Evolutionary conservation across 1,284 basidiomycete species (phyloP).

Genomic region (Termitomyces sp.): DNA sequence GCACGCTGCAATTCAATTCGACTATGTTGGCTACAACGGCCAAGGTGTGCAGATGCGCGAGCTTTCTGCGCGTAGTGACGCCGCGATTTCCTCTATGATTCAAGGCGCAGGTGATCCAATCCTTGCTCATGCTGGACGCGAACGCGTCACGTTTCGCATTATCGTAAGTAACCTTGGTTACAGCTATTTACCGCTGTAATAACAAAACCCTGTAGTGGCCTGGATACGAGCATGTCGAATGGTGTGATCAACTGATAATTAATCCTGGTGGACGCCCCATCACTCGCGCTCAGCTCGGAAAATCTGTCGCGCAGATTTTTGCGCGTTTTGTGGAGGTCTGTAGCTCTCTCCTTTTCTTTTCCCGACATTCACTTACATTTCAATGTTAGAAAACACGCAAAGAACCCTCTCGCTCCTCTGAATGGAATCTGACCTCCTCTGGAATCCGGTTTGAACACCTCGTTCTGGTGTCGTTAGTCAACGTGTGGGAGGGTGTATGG

Average conservation of each 20-base stretch:
- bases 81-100: conserved; percentile 31
- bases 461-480: conserved; percentile 34
- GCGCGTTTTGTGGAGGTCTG: conserved; percentile 24
- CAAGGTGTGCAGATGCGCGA: conserved; percentile 42
- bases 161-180: conserved; percentile 23
- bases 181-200: neutral
- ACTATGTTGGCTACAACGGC: conserved; percentile 31
- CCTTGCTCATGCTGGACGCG: conserved; percentile 24
- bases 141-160: conserved; percentile 32
- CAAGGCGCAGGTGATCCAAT: conserved; percentile 34
- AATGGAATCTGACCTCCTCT: conserved; percentile 27
- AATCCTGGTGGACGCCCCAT: conserved; percentile 20
- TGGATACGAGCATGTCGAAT: conserved; percentile 39
- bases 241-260: conserved; percentile 30
- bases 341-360: neutral
- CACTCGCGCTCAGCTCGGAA: conserved; percentile 23
- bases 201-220: conserved; percentile 33
- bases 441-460: conserved; percentile 36
- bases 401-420: conserved; percentile 14
- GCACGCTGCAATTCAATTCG: conserved; percentile 30
- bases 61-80: conserved; percentile 27
- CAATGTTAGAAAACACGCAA: conserved; percentile 20
- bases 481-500: conserved; percentile 38
- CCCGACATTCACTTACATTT: neutral
- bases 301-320: conserved; percentile 20